Conservation (phyloP, 768 basidiomycete species). For the Agaricus sinodeliciosus region DNA sequence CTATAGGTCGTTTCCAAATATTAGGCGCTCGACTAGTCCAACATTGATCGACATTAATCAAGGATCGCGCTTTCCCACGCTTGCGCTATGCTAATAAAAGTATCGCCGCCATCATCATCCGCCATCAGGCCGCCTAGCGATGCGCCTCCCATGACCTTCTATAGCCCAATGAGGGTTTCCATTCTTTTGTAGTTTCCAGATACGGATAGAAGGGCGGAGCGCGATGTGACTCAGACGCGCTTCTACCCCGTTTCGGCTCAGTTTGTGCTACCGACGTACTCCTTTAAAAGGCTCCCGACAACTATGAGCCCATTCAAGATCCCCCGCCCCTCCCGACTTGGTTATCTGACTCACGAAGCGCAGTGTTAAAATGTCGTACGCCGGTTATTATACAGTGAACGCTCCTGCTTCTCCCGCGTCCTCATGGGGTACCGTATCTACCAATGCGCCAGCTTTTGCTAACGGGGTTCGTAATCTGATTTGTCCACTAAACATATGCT, state of each 20-base stretch:
- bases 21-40: neutral
- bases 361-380: neutral
- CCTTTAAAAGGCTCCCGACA: neutral
- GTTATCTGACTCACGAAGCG: neutral
- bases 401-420: neutral
- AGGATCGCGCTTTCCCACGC: neutral
- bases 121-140: neutral
- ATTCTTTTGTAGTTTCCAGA: neutral
- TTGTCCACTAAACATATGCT: neutral
- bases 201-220: neutral
- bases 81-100: neutral
- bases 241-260: neutral
- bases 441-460: neutral
- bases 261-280: neutral
- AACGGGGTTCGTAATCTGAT: neutral
- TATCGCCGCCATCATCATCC: neutral
- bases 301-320: neutral
- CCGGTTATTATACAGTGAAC: neutral
- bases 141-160: neutral
- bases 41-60: slow-evolving; percentile 2
- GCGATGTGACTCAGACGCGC: neutral
- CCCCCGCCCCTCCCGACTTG: neutral
- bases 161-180: neutral
- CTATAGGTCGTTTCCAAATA: neutral
- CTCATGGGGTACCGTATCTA: slow-evolving; percentile 3